Conservation (phyloP, 1,284 basidiomycete species). For the Stygiomarasmius scandens region DNA sequence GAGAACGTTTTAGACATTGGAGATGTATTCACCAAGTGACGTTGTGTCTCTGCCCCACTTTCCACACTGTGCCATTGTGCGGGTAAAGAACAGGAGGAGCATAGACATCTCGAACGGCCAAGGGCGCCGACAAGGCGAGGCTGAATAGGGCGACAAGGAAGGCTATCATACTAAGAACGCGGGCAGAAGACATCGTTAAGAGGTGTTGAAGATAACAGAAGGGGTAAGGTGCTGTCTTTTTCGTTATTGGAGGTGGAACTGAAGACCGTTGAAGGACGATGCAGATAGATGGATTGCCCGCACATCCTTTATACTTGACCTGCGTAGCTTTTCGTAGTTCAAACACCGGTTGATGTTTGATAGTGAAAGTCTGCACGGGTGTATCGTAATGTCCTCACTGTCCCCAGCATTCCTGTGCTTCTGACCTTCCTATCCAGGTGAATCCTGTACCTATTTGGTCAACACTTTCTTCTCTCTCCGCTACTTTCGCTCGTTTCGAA, state of each 20-base stretch:
- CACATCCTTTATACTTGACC: not conserved
- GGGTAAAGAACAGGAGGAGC: constrained; percentile 47
- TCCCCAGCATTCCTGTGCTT: constrained; percentile 3
- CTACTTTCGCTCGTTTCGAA: constrained; percentile 15
- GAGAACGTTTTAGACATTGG: constrained; percentile 4
- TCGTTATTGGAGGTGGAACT: not conserved
- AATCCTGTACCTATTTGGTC: not conserved
- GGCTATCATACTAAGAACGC: constrained; percentile 4
- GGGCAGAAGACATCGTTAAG: constrained; percentile 10
- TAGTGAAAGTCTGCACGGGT: not conserved
- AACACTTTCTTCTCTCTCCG: constrained; percentile 8
- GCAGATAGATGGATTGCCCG: not conserved
- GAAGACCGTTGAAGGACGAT: not conserved
- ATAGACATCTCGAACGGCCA: constrained; percentile 40
- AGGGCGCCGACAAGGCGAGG: constrained; percentile 28
- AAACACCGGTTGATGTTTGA: constrained; percentile 1
- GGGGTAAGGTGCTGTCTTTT: no score
- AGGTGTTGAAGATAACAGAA: not conserved
- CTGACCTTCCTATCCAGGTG: not conserved
- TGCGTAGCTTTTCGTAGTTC: not conserved
- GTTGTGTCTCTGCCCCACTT: constrained; percentile 37
- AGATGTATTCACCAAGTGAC: constrained; percentile 41
- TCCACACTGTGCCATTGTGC: constrained; percentile 42
- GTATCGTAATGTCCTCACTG: constrained; percentile 9
- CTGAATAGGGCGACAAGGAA: constrained; percentile 27